Conservation (phyloP, 257 asterid genomes). For the Voacanga thouarsii region DNA sequence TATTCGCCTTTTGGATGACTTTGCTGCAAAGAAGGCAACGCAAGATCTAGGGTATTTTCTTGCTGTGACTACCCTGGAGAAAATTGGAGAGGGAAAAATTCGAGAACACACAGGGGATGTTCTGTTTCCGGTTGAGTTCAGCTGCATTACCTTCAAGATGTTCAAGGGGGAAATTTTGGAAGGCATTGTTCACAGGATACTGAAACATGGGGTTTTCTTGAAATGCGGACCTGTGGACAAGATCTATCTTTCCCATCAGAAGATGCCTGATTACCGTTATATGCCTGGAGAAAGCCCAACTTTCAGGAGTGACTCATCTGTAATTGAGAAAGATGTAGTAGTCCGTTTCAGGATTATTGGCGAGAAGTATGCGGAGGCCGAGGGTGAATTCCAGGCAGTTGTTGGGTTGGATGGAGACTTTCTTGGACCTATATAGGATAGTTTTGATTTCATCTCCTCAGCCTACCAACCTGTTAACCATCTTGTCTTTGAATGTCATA, state of each 20-base stretch:
- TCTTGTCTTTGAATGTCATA: background rate
- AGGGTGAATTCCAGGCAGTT: constrained; percentile 59
- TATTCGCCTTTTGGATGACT: constrained; percentile 52
- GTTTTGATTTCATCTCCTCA: background rate
- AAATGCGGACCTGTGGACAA: constrained; percentile 65
- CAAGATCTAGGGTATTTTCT: constrained; percentile 61
- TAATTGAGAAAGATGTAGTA: constrained; percentile 46
- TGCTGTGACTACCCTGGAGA: constrained; percentile 63
- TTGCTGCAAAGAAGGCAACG: constrained; percentile 57
- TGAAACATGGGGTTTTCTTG: constrained; percentile 67
- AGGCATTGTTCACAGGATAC: constrained; percentile 59
- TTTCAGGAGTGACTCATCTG: constrained; percentile 43
- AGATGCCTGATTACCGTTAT: constrained; percentile 54
- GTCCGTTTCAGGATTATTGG: constrained; percentile 54
- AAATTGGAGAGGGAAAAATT: constrained; percentile 55
- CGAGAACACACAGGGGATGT: constrained; percentile 51
- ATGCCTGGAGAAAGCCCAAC: constrained; percentile 58
- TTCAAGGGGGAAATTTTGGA: constrained; percentile 65
- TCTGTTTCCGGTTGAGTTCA: constrained; percentile 65
- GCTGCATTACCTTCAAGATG: constrained; percentile 78
- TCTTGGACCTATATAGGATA: constrained; percentile 55
- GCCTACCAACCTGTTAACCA: background rate
- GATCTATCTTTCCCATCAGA: constrained; percentile 54
- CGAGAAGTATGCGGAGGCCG: constrained; percentile 63
- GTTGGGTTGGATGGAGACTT: constrained; percentile 71